Evolutionary conservation across 495 filamentous ascomycete species (phyloP), one percentile per base, ranked within the genome.

Genomic region (Tetracladium marchalianum): DNA sequence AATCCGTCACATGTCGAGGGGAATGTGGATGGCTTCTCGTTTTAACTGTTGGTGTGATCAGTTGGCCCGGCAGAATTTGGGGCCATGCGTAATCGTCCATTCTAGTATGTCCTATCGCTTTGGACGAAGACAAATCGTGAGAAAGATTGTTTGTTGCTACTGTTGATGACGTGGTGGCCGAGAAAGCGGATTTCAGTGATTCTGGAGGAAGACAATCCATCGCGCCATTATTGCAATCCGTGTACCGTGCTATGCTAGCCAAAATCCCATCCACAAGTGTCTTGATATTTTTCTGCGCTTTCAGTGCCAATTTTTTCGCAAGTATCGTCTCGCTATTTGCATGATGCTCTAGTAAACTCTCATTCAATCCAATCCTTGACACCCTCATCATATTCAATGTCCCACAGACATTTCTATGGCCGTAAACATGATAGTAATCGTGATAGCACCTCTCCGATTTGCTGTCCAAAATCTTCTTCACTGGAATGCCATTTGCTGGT

Each of bases 321-420:
- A 15, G 35, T 17, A 3, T 27, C 11, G n/a, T n/a, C 3, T 3
- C 3, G 7, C 3, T 27, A 27, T 7, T 27, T 16, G 18, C 5
- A 24, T 8, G 32, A 18, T 22, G 11, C 11, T 41, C 41, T 11
- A 50, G 18, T 3, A 50, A 13, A 8, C 22, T 19, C 16, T 65
- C 60, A 41, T 62, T 59, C 6, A 66, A 43, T 1, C 63, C 45
- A 32, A 65, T 65, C 15, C 63, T 46, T 11, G 50, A 43, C 5
- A 59, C 12, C 3, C 63, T 46, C 10, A 54, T 11, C 4, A 61
- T 47, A 47, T 66, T 65, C 53, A 54, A 54, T n/a, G 44, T 44
- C 24, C 61, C 53, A 17, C 49, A 50, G 2, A 60, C 24, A 33
- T 45, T 35, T n/a, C 60, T 54, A 44, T 56, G 32, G 1, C 43